These are phyloP conservation scores for Sarocladiaceae sp. DNA, from an alignment of 2,329 filamentous ascomycete genomes.

Conservation along the genomic window DNA sequence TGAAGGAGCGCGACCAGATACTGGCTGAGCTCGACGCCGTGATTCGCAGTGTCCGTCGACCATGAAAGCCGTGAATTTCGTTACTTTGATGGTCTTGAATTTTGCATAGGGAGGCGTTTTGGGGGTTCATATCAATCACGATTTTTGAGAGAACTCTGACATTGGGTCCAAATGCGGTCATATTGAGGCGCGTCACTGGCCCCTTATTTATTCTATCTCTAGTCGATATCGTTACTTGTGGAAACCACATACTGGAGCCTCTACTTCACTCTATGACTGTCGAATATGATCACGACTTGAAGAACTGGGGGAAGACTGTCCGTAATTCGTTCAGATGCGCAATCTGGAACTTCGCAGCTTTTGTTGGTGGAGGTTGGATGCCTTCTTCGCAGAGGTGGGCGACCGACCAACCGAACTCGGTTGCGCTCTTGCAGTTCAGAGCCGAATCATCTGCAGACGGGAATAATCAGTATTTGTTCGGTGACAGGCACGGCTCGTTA, in stretches of 20 bases:
- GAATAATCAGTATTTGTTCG: no score
- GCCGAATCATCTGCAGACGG: slow-evolving; percentile 70
- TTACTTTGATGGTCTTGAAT: not conserved
- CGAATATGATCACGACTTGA: slow-evolving; percentile 55
- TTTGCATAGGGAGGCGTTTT: slow-evolving; percentile 25
- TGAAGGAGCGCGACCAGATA: slow-evolving; percentile 60
- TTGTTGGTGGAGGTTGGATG: slow-evolving; percentile 56
- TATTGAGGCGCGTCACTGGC: no score
- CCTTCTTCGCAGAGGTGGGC: slow-evolving; percentile 81
- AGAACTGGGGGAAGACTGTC: slow-evolving; percentile 75
- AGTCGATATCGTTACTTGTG: no score
- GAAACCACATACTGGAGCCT: no score
- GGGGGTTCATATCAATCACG: not conserved
- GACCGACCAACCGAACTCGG: slow-evolving; percentile 79
- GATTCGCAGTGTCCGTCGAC: slow-evolving; percentile 55
- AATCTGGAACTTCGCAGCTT: slow-evolving; percentile 72
- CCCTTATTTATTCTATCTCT: no score
- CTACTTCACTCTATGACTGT: no score
- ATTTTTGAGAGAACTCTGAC: no score
- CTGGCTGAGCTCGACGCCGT: slow-evolving; percentile 57
- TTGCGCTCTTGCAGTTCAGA: slow-evolving; percentile 73
- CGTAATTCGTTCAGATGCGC: slow-evolving; percentile 71
- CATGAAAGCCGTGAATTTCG: slow-evolving; percentile 18
- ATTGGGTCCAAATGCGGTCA: no score
- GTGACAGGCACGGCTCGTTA: no score